A percentile compares a stretch with the other conserved stretches of the same genome.
These are phyloP conservation scores for Capsicum pubescens DNA, from an alignment of 257 asterid genomes.

Conservation along the genomic window DNA sequence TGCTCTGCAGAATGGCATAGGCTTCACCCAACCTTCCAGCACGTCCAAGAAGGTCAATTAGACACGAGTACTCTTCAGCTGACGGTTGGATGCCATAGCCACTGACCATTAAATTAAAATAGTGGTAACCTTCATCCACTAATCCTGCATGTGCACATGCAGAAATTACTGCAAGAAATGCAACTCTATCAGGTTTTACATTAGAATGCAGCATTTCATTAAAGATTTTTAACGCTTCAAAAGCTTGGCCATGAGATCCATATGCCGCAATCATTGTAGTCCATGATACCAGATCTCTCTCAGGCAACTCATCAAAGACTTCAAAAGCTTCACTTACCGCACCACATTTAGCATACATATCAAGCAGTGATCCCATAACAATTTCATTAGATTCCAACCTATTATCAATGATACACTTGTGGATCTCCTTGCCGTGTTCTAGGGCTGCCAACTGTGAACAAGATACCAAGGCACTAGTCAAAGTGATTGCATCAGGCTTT, in stretches of 20 bases:
- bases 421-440: slow-evolving; percentile 72
- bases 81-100: slow-evolving; percentile 57
- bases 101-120: slow-evolving; percentile 55
- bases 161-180: slow-evolving; percentile 80
- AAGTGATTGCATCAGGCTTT: slow-evolving; percentile 65
- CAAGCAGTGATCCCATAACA: slow-evolving; percentile 77
- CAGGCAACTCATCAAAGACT: slow-evolving; percentile 55
- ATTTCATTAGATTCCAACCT: slow-evolving; percentile 57
- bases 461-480: slow-evolving; percentile 67
- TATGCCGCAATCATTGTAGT: slow-evolving; percentile 82
- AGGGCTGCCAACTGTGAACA: slow-evolving; percentile 74
- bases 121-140: slow-evolving; percentile 62
- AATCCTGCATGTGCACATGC: slow-evolving; percentile 86
- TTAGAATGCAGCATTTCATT: slow-evolving; percentile 55
- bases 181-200: slow-evolving; percentile 67
- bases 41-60: slow-evolving; percentile 76
- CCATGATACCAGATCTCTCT: slow-evolving; percentile 75
- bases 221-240: slow-evolving; percentile 62
- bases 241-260: slow-evolving; percentile 76
- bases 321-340: slow-evolving; percentile 64
- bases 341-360: slow-evolving; percentile 90
- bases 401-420: slow-evolving; percentile 43
- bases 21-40: slow-evolving; percentile 72
- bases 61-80: slow-evolving; percentile 70
- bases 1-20: slow-evolving; percentile 56